phyloP scores from a whole-genome alignment of 164 flowering plant genomes.

The Malania oleifera region DNA sequence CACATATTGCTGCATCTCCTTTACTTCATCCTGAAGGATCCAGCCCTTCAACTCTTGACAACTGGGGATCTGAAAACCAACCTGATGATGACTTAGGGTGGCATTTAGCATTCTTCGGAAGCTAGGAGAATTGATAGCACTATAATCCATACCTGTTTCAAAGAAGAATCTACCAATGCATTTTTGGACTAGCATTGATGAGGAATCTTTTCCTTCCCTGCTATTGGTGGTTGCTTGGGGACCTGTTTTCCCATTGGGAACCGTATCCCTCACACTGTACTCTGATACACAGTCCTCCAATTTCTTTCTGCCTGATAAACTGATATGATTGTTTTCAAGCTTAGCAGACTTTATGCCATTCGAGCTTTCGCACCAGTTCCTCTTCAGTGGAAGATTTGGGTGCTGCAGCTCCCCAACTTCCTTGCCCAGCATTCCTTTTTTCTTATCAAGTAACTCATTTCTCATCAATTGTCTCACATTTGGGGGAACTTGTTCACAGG shows the following conservation, averaged over 20 bases:
- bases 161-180: slow-evolving; percentile 50
- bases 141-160: slow-evolving; percentile 43
- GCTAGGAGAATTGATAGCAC: slow-evolving; percentile 30
- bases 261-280: neutral
- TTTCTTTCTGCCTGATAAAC: slow-evolving; percentile 11
- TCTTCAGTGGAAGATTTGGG: slow-evolving; percentile 17
- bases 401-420: slow-evolving; percentile 17
- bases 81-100: slow-evolving; percentile 13
- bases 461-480: slow-evolving; percentile 29
- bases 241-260: neutral
- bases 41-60: slow-evolving; percentile 40
- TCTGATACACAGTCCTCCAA: slow-evolving; percentile 6
- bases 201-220: slow-evolving; percentile 10
- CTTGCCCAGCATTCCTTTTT: slow-evolving; percentile 13
- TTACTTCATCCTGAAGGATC: slow-evolving; percentile 39
- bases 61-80: slow-evolving; percentile 28
- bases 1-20: slow-evolving; percentile 36
- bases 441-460: slow-evolving; percentile 20
- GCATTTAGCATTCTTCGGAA: slow-evolving; percentile 40
- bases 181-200: slow-evolving; percentile 19
- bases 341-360: slow-evolving; percentile 11
- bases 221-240: slow-evolving; percentile 5
- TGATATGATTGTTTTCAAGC: slow-evolving; percentile 9
- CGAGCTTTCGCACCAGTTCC: slow-evolving; percentile 10
- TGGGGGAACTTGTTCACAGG: slow-evolving; percentile 41